These are phyloP conservation scores for Alternaria ethzedia DNA, from an alignment of 2,329 filamentous ascomycete species.

Conservation along the genomic window DNA sequence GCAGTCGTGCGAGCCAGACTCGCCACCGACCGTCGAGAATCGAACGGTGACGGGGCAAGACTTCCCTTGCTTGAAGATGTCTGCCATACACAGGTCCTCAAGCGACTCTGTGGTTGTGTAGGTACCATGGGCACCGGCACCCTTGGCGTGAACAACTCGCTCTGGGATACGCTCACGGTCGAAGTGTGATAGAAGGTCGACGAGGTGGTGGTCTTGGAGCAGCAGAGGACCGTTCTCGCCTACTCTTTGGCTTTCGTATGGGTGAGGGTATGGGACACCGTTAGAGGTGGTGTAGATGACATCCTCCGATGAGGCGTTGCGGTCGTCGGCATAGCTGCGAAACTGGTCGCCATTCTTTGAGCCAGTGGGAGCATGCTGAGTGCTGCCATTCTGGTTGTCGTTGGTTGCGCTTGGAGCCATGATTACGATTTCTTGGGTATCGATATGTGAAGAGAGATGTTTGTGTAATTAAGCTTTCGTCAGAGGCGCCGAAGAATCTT, in stretches of 20 bases:
- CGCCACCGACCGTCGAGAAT: constrained; percentile 78
- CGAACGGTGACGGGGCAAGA: constrained; percentile 70
- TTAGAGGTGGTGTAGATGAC: constrained; percentile 64
- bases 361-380: constrained; percentile 23
- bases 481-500: not conserved
- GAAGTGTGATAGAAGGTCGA: constrained; percentile 59
- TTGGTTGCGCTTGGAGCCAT: constrained; percentile 17
- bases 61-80: constrained; percentile 67
- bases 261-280: constrained; percentile 63
- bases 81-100: constrained; percentile 55
- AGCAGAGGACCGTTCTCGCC: constrained; percentile 66
- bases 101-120: constrained; percentile 56
- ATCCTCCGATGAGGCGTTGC: constrained; percentile 52
- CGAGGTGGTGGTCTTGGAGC: constrained; percentile 59
- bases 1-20: constrained; percentile 73
- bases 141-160: constrained; percentile 59
- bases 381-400: constrained; percentile 11
- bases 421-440: not conserved
- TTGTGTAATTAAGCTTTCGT: not conserved
- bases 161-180: constrained; percentile 59
- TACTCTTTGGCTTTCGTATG: constrained; percentile 63
- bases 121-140: constrained; percentile 56
- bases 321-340: constrained; percentile 55
- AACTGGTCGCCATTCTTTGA: constrained; percentile 47
- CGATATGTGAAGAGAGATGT: not conserved